Evolutionary conservation across 1,139 yeast genomes (phyloP).

Genomic region (Blastobotrys proliferans): DNA sequence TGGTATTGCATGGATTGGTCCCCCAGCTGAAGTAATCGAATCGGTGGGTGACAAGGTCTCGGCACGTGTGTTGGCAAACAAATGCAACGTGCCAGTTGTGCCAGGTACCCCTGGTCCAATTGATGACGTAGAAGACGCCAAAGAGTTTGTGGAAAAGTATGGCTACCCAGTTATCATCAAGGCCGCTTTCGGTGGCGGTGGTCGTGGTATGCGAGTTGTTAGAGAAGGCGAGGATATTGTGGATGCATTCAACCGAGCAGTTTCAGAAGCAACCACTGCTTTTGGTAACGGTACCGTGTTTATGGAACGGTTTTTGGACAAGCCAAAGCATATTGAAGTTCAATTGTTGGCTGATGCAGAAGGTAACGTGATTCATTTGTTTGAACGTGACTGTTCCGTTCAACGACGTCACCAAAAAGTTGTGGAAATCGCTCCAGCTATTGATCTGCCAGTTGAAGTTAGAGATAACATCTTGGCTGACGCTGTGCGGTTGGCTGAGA

Average conservation of each 20-base stretch:
- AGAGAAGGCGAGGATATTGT: slow-evolving; percentile 90
- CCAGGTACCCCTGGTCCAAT: slow-evolving; percentile 99
- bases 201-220: slow-evolving; percentile 99
- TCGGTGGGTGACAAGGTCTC: slow-evolving; percentile 98
- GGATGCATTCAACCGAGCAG: slow-evolving; percentile 92
- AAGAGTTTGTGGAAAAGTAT: slow-evolving; percentile 68
- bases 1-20: slow-evolving; percentile 97
- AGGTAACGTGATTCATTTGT: slow-evolving; percentile 93
- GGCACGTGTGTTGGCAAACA: slow-evolving; percentile 82
- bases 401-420: slow-evolving; percentile 99
- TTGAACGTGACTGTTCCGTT: slow-evolving; percentile 98
- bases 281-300: slow-evolving; percentile 98
- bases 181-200: slow-evolving; percentile 99
- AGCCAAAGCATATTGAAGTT: slow-evolving; percentile 97
- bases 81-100: slow-evolving; percentile 84
- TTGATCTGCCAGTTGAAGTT: slow-evolving; percentile 72
- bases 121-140: slow-evolving; percentile 72
- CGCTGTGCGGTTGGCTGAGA: slow-evolving; percentile 86
- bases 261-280: slow-evolving; percentile 89
- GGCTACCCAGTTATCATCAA: slow-evolving; percentile 97
- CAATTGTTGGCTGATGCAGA: slow-evolving; percentile 90
- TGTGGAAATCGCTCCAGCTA: slow-evolving; percentile 99
- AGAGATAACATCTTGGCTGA: slow-evolving; percentile 90
- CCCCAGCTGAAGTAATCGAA: slow-evolving; percentile 77
- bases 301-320: slow-evolving; percentile 90